These are phyloP conservation scores for Termitomyces sp. DNA, from an alignment of 768 basidiomycete species.

Conservation along the genomic window DNA sequence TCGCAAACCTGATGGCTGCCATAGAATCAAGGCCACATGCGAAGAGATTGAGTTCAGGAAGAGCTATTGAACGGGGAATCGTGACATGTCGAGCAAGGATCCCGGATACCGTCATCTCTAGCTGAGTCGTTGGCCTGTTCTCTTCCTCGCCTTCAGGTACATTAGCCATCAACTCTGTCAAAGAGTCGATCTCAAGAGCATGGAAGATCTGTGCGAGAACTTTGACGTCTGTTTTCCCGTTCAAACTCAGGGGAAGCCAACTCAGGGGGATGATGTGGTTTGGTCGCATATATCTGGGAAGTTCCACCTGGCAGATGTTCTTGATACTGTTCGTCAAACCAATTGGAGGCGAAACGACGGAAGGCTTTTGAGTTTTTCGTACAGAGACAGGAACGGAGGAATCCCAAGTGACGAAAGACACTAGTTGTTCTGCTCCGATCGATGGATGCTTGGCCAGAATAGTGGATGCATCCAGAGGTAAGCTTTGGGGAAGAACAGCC, in stretches of 20 bases:
- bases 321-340: conserved; percentile 27
- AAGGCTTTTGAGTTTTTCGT: conserved; percentile 26
- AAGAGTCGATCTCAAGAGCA: conserved; percentile 17
- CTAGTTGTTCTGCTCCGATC: conserved; percentile 38
- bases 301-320: conserved; percentile 31
- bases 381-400: conserved; percentile 26
- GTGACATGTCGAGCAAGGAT: conserved; percentile 19
- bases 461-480: conserved; percentile 34
- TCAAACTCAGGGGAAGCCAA: conserved; percentile 40
- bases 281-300: conserved; percentile 48
- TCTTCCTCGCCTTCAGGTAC: background rate
- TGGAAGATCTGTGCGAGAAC: conserved; percentile 26
- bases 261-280: conserved; percentile 42
- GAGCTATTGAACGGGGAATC: conserved; percentile 11
- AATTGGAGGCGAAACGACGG: conserved; percentile 16
- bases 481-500: conserved; percentile 16
- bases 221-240: conserved; percentile 32
- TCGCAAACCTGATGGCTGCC: conserved; percentile 22
- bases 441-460: conserved; percentile 37
- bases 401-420: conserved; percentile 42
- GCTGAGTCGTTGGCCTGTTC: conserved; percentile 13
- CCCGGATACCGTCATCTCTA: conserved; percentile 15
- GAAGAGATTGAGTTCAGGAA: conserved; percentile 24
- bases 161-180: conserved; percentile 17
- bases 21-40: conserved; percentile 28